Evolutionary conservation across 345 rosid genomes (phyloP).

Genomic region (Eucalyptus leucophloia): DNA sequence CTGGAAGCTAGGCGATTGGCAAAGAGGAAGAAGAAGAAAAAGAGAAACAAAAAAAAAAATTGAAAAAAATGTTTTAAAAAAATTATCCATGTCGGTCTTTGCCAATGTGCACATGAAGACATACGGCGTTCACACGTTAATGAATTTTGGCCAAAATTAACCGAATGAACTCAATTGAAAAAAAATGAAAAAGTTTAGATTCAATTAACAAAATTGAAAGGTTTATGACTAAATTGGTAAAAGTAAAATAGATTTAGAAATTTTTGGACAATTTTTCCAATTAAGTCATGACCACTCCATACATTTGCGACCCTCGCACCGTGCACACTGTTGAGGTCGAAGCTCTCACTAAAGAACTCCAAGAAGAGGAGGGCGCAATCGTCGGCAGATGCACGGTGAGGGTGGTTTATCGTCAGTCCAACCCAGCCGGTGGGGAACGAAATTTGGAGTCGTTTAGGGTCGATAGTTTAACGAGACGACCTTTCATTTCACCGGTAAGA

Average conservation of each 20-base stretch:
- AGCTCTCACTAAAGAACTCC: background rate
- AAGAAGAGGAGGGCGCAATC: background rate
- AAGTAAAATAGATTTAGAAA: too few relatives aligned
- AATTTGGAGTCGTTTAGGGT: background rate
- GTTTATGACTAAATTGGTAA: fast-evolving
- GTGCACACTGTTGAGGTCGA: background rate
- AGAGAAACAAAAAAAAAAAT: too few relatives aligned
- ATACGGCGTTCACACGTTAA: fast-evolving
- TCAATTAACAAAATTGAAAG: fast-evolving
- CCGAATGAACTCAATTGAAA: fast-evolving
- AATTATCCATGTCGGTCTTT: fast-evolving
- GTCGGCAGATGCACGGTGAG: background rate
- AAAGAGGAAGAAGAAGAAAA: too few relatives aligned
- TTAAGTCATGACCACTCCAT: background rate
- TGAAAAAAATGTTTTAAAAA: too few relatives aligned
- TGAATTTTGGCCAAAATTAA: fast-evolving
- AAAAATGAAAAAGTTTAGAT: fast-evolving
- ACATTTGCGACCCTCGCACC: background rate
- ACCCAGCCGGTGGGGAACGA: background rate
- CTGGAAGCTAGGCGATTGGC: fast-evolving
- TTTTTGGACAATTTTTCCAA: background rate
- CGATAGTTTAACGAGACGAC: background rate
- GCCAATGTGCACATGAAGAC: fast-evolving
- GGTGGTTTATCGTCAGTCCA: background rate
- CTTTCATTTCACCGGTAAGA: background rate